These are phyloP conservation scores for Phytophthora foliorum DNA, from an alignment of 352 stramenopile genomes.

Conservation along the genomic window DNA sequence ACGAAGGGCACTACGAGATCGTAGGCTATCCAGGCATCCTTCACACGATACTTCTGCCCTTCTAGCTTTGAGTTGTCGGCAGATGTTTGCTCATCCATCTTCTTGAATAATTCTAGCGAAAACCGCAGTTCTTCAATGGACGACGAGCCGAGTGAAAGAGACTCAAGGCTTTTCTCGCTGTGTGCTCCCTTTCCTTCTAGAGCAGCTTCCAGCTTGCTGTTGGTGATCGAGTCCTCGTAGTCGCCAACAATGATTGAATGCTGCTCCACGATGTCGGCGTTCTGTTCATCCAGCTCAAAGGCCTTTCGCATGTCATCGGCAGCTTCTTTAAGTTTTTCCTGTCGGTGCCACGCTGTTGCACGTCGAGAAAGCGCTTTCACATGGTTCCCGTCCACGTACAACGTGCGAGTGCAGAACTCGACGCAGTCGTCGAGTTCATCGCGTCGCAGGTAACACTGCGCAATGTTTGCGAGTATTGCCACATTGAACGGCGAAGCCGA, in stretches of 20 bases:
- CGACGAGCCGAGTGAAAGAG: constrained; percentile 2
- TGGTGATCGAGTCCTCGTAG: constrained; percentile 63
- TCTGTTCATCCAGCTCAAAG: constrained; percentile 52
- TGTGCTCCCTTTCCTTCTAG: constrained; percentile 7
- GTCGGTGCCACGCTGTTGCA: constrained; percentile 57
- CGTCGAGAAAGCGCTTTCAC: constrained; percentile 81
- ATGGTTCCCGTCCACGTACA: constrained; percentile 65
- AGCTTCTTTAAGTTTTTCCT: constrained; percentile 59
- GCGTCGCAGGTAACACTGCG: constrained; percentile 66
- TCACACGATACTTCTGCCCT: constrained; percentile 5
- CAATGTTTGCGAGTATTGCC: constrained; percentile 76
- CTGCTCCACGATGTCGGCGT: constrained; percentile 74
- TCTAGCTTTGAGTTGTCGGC: constrained; percentile 1
- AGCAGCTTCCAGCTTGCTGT: constrained; percentile 41
- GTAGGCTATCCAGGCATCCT: constrained; percentile 52
- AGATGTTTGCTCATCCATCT: constrained; percentile 46
- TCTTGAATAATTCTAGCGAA: constrained; percentile 51
- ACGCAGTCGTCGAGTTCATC: constrained; percentile 63
- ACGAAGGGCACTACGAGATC: constrained; percentile 66
- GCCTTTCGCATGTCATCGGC: constrained; percentile 66
- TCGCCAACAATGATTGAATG: constrained; percentile 79
- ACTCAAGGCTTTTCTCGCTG: background rate
- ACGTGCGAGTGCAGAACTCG: constrained; percentile 74
- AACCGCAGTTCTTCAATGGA: constrained; percentile 59
- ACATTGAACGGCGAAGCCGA: constrained; percentile 64